Evolutionary conservation across 441 rosid genomes (phyloP).

Genomic region (Pelargonium exstipulatum): DNA sequence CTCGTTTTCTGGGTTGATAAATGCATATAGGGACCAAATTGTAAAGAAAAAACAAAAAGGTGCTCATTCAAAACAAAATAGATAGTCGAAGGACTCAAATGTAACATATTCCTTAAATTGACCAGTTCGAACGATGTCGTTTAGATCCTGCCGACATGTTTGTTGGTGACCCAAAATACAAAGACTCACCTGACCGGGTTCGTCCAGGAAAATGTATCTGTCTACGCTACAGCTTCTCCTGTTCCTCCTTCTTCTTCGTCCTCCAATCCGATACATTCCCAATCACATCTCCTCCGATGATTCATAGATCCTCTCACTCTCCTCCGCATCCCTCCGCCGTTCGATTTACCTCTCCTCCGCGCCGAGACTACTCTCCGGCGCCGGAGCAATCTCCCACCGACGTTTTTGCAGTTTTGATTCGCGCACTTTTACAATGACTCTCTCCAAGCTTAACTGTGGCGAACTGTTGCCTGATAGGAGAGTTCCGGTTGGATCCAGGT

Average conservation of each 20-base stretch:
- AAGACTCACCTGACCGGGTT: too few relatives aligned
- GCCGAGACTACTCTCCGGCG: background rate
- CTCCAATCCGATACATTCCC: background rate
- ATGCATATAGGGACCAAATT: too few relatives aligned
- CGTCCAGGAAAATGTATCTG: background rate
- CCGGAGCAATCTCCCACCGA: constrained; percentile 4
- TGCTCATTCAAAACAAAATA: too few relatives aligned
- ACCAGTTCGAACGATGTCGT: background rate
- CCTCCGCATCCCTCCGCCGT: background rate
- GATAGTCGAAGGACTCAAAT: background rate
- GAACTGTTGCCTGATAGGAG: background rate
- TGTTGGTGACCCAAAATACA: too few relatives aligned
- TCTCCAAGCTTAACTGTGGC: background rate
- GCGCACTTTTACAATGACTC: background rate
- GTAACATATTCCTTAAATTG: background rate
- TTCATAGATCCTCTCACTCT: background rate
- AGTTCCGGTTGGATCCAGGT: background rate
- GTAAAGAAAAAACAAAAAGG: too few relatives aligned
- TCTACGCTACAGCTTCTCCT: background rate
- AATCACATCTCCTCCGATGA: background rate
- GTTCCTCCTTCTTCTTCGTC: background rate
- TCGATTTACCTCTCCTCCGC: background rate
- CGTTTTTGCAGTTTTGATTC: background rate
- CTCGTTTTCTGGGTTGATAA: too few relatives aligned
- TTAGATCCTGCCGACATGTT: background rate